Conservation (phyloP, 805 yeast genomes). For the Barnettozyma wickerhamii region DNA sequence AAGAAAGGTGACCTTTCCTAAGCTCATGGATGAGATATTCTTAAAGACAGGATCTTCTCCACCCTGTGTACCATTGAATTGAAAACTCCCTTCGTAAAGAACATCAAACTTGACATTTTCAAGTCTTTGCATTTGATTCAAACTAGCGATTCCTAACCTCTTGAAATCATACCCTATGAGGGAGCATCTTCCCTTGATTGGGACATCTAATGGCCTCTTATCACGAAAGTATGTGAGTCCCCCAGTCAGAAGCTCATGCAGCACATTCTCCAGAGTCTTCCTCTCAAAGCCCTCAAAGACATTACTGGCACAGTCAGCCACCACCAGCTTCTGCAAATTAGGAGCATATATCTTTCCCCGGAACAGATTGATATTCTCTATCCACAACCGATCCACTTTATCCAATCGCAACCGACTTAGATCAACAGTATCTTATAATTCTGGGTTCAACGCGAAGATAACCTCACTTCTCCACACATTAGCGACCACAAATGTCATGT, state of each 20-base stretch:
- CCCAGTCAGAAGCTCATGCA: neutral
- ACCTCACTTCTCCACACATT: neutral
- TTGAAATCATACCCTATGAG: no score
- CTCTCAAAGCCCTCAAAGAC: neutral
- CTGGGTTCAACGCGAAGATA: neutral
- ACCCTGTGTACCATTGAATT: no score
- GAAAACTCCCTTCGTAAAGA: no score
- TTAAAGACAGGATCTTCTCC: no score
- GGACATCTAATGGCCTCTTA: no score
- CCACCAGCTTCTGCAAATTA: neutral
- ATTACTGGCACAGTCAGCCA: constrained; percentile 1
- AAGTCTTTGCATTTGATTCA: no score
- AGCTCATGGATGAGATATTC: no score
- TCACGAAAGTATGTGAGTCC: neutral
- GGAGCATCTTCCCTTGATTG: no score
- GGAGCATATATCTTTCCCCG: constrained; percentile 1
- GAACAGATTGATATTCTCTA: neutral
- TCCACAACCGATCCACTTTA: neutral
- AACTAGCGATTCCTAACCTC: no score
- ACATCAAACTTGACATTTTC: no score
- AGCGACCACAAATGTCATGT: constrained; percentile 1
- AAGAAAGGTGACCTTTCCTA: no score
- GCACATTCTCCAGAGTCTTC: neutral
- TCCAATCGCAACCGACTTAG: neutral
- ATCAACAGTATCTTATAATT: neutral